Evolutionary conservation across 805 yeast genomes (phyloP).

Genomic region (Komagataella ulmi): DNA sequence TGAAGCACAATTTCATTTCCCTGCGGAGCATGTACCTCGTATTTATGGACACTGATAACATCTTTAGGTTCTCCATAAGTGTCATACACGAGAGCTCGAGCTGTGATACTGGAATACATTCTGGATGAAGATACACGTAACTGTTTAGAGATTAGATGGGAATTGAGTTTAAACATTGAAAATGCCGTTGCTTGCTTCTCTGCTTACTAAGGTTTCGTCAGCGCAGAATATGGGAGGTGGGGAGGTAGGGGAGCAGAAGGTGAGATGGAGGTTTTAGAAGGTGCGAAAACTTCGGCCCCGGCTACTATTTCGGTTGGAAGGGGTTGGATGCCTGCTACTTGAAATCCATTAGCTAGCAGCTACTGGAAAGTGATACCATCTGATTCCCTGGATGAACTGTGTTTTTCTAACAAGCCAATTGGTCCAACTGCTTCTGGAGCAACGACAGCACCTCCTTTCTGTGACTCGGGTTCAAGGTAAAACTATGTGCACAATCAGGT

Average conservation of each 20-base stretch:
- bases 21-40: slow-evolving; percentile 32
- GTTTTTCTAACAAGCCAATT: neutral
- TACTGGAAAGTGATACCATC: neutral
- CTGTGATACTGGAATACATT: slow-evolving; percentile 15
- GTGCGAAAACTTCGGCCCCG: neutral
- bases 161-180: neutral
- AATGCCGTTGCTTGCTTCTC: neutral
- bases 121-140: slow-evolving; percentile 5
- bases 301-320: neutral
- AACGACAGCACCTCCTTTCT: neutral
- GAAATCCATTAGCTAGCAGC: neutral
- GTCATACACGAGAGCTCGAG: slow-evolving; percentile 57
- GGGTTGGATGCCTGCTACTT: neutral
- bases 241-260: no score
- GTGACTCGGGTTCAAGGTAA: neutral
- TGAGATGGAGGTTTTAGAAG: neutral
- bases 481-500: neutral
- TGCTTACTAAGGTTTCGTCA: neutral
- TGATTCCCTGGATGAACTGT: neutral
- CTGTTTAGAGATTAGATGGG: neutral
- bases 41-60: slow-evolving; percentile 37
- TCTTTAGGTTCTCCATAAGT: slow-evolving; percentile 56
- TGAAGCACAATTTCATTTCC: slow-evolving; percentile 43
- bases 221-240: neutral
- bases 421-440: neutral